Evolutionary conservation across 352 stramenopile genomes (phyloP).

Genomic region (Globisporangium spinosum): DNA sequence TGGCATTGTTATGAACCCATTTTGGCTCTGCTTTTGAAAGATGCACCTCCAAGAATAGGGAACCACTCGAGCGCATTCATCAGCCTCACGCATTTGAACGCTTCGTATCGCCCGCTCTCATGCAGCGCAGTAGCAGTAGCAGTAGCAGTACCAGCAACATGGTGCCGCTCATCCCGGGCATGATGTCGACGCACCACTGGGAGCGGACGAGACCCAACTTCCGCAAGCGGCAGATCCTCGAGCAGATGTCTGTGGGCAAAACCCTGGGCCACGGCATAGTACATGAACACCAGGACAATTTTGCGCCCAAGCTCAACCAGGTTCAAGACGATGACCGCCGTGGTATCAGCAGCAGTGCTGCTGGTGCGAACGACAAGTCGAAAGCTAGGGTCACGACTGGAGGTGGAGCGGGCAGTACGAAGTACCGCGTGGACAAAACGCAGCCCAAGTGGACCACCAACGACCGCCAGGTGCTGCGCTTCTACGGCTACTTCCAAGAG

Average conservation of each 20-base stretch:
- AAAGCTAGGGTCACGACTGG: neutral
- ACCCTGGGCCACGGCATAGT: neutral
- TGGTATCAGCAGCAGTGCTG: slow-evolving; percentile 1
- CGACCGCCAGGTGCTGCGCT: slow-evolving; percentile 84
- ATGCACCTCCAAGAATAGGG: slow-evolving; percentile 7
- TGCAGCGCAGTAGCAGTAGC: slow-evolving; percentile 4
- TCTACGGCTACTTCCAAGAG: slow-evolving; percentile 89
- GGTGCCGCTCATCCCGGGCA: slow-evolving; percentile 50
- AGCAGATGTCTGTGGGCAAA: slow-evolving; percentile 60
- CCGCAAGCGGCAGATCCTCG: slow-evolving; percentile 54
- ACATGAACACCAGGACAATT: slow-evolving; percentile 2
- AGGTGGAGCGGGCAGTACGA: slow-evolving; percentile 24
- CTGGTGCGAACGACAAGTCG: neutral
- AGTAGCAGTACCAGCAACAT: neutral
- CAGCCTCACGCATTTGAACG: neutral
- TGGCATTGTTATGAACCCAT: neutral
- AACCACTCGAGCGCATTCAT: neutral
- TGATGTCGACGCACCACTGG: slow-evolving; percentile 48
- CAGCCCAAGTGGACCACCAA: slow-evolving; percentile 65
- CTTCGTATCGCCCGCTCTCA: neutral
- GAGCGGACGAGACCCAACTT: slow-evolving; percentile 48
- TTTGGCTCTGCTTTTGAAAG: neutral
- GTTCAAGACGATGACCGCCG: neutral
- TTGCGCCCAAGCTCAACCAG: slow-evolving; percentile 20
- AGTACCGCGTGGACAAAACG: slow-evolving; percentile 43